These are phyloP conservation scores for Cladosporium halotolerans DNA, from an alignment of 2,329 filamentous ascomycete species.

Conservation along the genomic window DNA sequence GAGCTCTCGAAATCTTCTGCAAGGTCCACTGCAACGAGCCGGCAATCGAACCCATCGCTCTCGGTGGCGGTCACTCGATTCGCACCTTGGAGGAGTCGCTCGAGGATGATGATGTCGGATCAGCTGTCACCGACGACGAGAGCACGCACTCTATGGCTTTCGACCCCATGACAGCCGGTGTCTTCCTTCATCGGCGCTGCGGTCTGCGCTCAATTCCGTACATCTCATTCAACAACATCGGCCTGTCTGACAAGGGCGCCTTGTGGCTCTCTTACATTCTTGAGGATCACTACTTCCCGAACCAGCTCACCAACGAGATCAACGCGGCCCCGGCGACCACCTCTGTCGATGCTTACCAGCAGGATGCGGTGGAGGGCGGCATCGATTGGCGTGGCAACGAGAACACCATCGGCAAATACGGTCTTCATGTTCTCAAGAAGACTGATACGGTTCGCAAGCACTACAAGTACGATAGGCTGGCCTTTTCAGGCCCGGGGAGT, in stretches of 20 bases:
- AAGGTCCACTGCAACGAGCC: slow-evolving; percentile 35
- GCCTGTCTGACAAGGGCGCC: slow-evolving; percentile 33
- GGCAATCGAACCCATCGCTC: slow-evolving; percentile 26
- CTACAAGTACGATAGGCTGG: slow-evolving; percentile 14
- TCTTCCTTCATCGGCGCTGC: slow-evolving; percentile 20
- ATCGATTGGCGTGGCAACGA: slow-evolving; percentile 31
- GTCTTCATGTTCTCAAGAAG: slow-evolving; percentile 30
- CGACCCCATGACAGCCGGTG: slow-evolving; percentile 17
- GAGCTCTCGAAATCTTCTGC: slow-evolving; percentile 41
- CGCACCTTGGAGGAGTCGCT: slow-evolving; percentile 22
- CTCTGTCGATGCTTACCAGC: slow-evolving; percentile 26
- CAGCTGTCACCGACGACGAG: neutral
- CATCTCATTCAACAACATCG: slow-evolving; percentile 31
- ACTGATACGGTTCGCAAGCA: slow-evolving; percentile 25
- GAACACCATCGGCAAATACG: slow-evolving; percentile 25
- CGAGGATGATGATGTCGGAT: slow-evolving; percentile 8
- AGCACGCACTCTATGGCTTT: neutral
- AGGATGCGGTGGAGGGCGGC: slow-evolving; percentile 25
- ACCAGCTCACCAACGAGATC: slow-evolving; percentile 29
- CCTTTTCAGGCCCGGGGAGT: neutral
- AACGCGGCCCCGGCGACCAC: slow-evolving; percentile 29
- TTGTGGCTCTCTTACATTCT: slow-evolving; percentile 37
- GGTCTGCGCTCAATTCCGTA: slow-evolving; percentile 37
- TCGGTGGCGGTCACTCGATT: slow-evolving; percentile 19
- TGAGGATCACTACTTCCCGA: slow-evolving; percentile 33